Evolutionary conservation across 805 yeast genomes (phyloP).

Genomic region (fission yeast (Schizosaccharomyces pombe)): ASM294v3 CU329670.1:4887001-4887500

Average conservation of each 20-base stretch:
- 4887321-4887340: conserved; percentile 29
- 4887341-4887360: conserved; percentile 59
- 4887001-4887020: conserved; percentile 62
- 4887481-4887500: conserved; percentile 97
- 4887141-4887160: conserved; percentile 88
- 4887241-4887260: conserved; percentile 85
- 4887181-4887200: conserved; percentile 67
- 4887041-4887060: conserved; percentile 23
- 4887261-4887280: conserved; percentile 63
- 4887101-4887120: conserved; percentile 38
- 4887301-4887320: conserved; percentile 28
- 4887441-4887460: conserved; percentile 72
- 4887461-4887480: conserved; percentile 80
- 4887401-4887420: conserved; percentile 93
- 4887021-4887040: conserved; percentile 76
- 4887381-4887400: conserved; percentile 73
- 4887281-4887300: conserved; percentile 72
- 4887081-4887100: conserved; percentile 33
- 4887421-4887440: conserved; percentile 96
- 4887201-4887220: conserved; percentile 87
- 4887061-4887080: conserved; percentile 45
- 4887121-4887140: conserved; percentile 47
- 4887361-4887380: conserved; percentile 91
- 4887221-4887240: conserved; percentile 90
- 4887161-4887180: conserved; percentile 90